Evolutionary conservation across 208 protist genomes (phyloP), one percentile per base, ranked within the genome.

Genomic region (Novymonas esmeraldas): DNA sequence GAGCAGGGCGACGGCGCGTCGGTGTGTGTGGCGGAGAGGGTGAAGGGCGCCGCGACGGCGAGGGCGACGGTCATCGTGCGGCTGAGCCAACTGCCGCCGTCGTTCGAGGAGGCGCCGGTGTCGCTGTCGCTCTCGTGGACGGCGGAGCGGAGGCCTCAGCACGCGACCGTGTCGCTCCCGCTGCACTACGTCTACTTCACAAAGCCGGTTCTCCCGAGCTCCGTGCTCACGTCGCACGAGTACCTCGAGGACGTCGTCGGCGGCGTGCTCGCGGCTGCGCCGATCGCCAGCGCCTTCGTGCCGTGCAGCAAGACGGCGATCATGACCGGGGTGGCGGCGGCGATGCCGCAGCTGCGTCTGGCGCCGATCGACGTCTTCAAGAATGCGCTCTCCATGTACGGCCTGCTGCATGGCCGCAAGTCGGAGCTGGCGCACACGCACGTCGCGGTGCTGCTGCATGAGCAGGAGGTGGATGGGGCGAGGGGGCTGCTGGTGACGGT

Each of bases 111-210:
- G 10, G 48, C 44, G 50, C 74, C 75, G 48, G 29, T 76, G 28
- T 34, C 62, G 3, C 73, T 92, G 34, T 60, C 34, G 18, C 44
- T 94, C 1, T 33, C 51, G 3, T 94, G 73, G 73, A 73, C 39
- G n/a, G 50, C 65, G 13, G 82, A 87, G 18, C 84, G 76, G 18
- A 84, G 78, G 49, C 66, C 62, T 7, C 33, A 34, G 2, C 44
- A 51, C 6, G 44, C 50, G 14, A 31, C 54, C 10, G 16, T 76
- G 10, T 13, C 28, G 20, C 46, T 94, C 6, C 73, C 64, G 29
- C 63, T 91, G 29, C 64, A 62, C 38, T 90, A 89, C 48, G 52
- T 74, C 9, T 90, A 90, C 71, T 92, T 94, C 67, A 71, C 81
- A 7, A 91, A 85, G 66, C 55, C 58, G 3, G 41, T 71, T 20